These are phyloP conservation scores for Parastagonospora nodorum DNA, from an alignment of 2,329 filamentous ascomycete species.

Conservation along the genomic window DNA sequence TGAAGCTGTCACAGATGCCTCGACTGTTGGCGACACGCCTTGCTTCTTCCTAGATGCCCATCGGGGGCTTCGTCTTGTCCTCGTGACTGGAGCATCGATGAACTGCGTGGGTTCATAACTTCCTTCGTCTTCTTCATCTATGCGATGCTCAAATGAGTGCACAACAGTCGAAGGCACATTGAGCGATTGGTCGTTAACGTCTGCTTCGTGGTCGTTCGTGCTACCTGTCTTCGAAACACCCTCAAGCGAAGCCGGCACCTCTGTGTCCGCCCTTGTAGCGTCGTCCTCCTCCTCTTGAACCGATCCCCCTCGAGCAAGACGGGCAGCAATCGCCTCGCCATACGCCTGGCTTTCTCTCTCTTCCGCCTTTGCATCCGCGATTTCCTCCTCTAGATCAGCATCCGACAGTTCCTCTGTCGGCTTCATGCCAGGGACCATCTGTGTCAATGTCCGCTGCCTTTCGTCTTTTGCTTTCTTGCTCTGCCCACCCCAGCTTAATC, in stretches of 20 bases:
- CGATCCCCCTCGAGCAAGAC: slow-evolving; percentile 23
- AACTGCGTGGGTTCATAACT: slow-evolving; percentile 37
- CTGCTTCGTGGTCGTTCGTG: background rate
- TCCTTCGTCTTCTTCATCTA: slow-evolving; percentile 20
- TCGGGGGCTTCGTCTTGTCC: slow-evolving; percentile 13
- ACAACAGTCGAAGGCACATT: background rate
- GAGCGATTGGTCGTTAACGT: background rate
- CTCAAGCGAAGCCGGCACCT: background rate
- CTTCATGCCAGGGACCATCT: slow-evolving; percentile 39
- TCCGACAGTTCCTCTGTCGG: slow-evolving; percentile 21
- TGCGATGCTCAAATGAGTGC: slow-evolving; percentile 10
- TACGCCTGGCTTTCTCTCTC: slow-evolving; percentile 15
- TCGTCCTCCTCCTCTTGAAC: slow-evolving; percentile 7
- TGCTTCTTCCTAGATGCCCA: slow-evolving; percentile 5
- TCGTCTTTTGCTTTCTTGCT: slow-evolving; percentile 19
- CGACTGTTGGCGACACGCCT: background rate
- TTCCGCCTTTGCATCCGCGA: slow-evolving; percentile 22
- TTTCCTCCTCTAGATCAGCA: slow-evolving; percentile 22
- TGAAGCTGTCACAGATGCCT: background rate
- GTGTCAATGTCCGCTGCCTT: slow-evolving; percentile 40
- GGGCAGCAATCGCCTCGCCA: slow-evolving; percentile 17
- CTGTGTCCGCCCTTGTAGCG: background rate
- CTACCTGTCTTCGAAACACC: background rate
- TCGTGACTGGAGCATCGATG: slow-evolving; percentile 25
- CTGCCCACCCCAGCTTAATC: slow-evolving; percentile 27